These are phyloP conservation scores for Petasospora rhodanensis DNA, from an alignment of 1,139 yeast genomes.

Conservation along the genomic window DNA sequence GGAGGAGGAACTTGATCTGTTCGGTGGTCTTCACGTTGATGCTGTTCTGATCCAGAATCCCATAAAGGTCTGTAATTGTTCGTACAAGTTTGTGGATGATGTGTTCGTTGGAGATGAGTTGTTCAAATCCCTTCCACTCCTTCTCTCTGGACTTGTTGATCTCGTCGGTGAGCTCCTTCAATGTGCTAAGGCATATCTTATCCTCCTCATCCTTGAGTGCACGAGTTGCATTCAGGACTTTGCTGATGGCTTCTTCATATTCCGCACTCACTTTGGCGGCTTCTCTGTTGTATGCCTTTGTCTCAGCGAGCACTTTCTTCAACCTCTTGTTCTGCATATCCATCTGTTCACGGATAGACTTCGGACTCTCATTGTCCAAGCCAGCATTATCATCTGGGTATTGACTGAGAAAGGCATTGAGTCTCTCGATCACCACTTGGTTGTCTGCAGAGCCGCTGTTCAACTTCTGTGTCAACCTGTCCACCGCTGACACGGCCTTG, in stretches of 20 bases:
- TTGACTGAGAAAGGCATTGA: too few species aligned
- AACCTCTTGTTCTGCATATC: conserved; percentile 16
- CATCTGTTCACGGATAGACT: conserved; percentile 5
- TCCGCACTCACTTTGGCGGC: conserved; percentile 11
- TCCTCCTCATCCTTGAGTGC: conserved; percentile 8
- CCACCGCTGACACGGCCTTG: conserved; percentile 14
- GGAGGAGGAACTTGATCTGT: conserved; percentile 2
- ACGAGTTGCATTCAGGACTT: conserved; percentile 9
- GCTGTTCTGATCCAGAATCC: conserved; percentile 8
- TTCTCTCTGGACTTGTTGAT: conserved; percentile 7
- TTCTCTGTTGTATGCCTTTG: conserved; percentile 10
- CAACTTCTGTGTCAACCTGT: conserved; percentile 11
- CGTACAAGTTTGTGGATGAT: conserved; percentile 9
- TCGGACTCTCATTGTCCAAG: not conserved
- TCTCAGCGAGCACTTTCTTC: conserved; percentile 11
- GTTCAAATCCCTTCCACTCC: conserved; percentile 14
- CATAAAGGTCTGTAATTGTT: conserved; percentile 11
- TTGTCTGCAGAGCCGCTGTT: conserved; percentile 9
- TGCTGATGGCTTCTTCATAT: conserved; percentile 15
- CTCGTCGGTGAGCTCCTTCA: conserved; percentile 2
- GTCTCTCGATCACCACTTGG: too few species aligned
- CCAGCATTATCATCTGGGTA: not conserved
- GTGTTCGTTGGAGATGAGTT: conserved; percentile 12
- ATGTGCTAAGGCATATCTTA: conserved; percentile 2
- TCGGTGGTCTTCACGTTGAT: conserved; percentile 3